Base-by-base conservation (phyloP, 2,329 filamentous ascomycete species). In the Blastomyces gilchristii region DNA sequence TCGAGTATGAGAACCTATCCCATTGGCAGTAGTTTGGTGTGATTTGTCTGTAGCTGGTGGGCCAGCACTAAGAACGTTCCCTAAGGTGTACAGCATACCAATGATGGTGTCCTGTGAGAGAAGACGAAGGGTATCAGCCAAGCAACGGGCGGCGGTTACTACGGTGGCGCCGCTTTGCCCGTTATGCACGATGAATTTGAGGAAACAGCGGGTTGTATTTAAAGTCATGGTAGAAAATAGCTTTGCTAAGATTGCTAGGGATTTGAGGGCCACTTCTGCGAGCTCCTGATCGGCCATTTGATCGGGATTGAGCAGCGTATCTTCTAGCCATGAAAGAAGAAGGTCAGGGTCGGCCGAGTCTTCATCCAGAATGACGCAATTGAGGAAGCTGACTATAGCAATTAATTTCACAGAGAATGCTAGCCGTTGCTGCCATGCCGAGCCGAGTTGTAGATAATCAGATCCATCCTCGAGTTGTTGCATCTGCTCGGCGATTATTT, bases 91-190 rank as follows among this genome's bases (percentile, higher is more conserved):
- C 11, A 99, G 80, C 0, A 92, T 97, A 5, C 92, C 96, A 68
- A 99, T 97, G 45, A 96, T 84, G 45, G 91, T 88, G 78, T 99
- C 94, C 69, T 96, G 89, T 1, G 94, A 96, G 14, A 97, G 82
- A 69, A 88, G 82, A 68, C 87, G 87, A 62, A 99, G 79, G 22
- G 95, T 86, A 67, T 87, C 88, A 1, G 92, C 91, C 43, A 99
- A 80, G 69, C 89, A 94, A 67, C 86, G 85, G n/a, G 92, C 91
- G 37, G 93, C 93, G 43, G 93, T 82, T 1, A 81, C 82, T 53
- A 94, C 87, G 14, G 86, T 90, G 37, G 83, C 79, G 18, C 85
- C 83, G 63, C 85, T 84, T 45, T 90, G 85, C 25, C 86, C 84
- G 62, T 89, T 87, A 72, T 96, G 91, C 0, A 97, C 90, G 64